Conservation (phyloP, 2,329 filamentous ascomycete species). For the Botrytis pseudocinerea region DNA sequence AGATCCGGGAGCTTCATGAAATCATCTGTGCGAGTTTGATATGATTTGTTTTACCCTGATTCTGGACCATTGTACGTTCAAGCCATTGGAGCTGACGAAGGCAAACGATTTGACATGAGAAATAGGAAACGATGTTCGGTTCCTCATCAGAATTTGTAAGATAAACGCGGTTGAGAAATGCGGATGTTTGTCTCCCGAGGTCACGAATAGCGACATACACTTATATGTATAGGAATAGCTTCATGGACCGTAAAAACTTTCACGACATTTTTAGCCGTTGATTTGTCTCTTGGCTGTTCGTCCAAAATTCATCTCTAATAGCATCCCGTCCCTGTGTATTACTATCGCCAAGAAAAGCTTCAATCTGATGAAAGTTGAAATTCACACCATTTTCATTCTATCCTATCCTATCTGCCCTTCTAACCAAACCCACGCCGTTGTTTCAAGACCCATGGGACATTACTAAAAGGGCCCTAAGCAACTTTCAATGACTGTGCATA, state of each 20-base stretch:
- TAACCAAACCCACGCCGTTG: neutral
- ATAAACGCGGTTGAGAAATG: neutral
- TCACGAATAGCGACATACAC: neutral
- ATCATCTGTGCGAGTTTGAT: constrained; percentile 14
- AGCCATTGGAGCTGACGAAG: neutral
- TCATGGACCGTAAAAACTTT: neutral
- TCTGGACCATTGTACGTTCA: neutral
- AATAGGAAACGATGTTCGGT: neutral
- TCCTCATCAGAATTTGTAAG: neutral
- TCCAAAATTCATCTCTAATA: neutral
- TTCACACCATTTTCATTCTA: neutral
- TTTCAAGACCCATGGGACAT: neutral
- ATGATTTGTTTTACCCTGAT: neutral
- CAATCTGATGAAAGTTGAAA: neutral
- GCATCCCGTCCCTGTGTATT: neutral
- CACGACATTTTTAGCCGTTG: too few relatives aligned
- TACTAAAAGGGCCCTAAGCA: neutral
- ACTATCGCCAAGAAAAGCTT: neutral
- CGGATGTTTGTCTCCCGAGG: neutral
- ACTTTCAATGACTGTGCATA: neutral
- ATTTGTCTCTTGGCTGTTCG: neutral
- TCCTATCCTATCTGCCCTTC: neutral
- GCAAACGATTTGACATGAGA: neutral
- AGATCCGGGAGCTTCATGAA: neutral
- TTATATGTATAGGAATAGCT: neutral